A percentile compares a stretch with the other conserved stretches of the same genome.
Conservation (phyloP, 257 asterid species). For the Cruciata laevipes region DNA sequence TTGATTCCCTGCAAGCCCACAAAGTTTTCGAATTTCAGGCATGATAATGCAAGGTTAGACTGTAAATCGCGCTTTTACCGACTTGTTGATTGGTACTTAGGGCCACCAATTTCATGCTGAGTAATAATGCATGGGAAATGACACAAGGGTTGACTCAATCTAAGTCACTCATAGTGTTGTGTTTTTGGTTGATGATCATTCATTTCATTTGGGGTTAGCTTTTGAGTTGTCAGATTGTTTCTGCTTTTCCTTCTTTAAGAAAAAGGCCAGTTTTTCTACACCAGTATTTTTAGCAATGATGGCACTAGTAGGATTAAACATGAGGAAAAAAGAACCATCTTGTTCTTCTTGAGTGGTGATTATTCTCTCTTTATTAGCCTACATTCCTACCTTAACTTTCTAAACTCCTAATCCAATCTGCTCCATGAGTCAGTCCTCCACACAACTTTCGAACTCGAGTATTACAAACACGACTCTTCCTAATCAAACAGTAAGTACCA, state of each 20-base stretch:
- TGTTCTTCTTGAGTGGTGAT: background rate
- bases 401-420: background rate
- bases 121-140: slow-evolving; percentile 1
- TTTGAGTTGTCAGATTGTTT: slow-evolving; percentile 11
- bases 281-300: background rate
- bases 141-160: background rate
- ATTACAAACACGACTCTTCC: background rate
- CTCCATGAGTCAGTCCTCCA: no score
- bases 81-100: background rate
- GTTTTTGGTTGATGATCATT: background rate
- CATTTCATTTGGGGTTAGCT: background rate
- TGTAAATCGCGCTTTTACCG: background rate
- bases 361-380: background rate
- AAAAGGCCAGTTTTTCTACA: background rate
- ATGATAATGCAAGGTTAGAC: background rate
- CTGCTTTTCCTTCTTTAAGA: background rate
- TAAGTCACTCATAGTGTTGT: slow-evolving; percentile 6
- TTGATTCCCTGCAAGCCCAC: slow-evolving; percentile 39
- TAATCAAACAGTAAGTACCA: background rate
- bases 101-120: background rate
- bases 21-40: background rate
- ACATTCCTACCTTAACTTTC: no score
- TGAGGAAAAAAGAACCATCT: background rate
- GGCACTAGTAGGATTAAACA: background rate
- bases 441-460: background rate